Percentiles rank a stretch among this genome's conserved stretches.
phyloP scores from a whole-genome alignment of 805 yeast species.

The Metschnikowia arizonensis region DNA sequence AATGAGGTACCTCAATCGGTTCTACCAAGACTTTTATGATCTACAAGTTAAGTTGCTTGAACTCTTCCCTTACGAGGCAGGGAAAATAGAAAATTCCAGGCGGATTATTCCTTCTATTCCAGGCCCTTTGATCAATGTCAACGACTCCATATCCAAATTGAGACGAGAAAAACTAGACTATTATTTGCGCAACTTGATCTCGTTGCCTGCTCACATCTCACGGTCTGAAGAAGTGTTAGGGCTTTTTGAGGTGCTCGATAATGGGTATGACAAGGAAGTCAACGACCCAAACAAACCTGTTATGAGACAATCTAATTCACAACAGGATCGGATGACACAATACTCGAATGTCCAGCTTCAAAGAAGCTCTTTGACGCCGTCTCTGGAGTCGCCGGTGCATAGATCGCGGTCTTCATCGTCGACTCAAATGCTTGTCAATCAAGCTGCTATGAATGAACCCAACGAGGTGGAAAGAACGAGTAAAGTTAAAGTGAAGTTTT shows the following conservation, averaged over 20 bases:
- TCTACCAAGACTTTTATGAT: conserved; percentile 93
- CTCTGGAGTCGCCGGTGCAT: conserved; percentile 19
- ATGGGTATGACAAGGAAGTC: conserved; percentile 57
- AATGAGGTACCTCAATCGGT: conserved; percentile 71
- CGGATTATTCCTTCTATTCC: conserved; percentile 92
- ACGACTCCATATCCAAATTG: conserved; percentile 59
- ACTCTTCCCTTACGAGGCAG: conserved; percentile 88
- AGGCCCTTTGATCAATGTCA: conserved; percentile 90
- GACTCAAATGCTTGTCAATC: conserved; percentile 16
- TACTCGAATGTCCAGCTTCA: conserved; percentile 36
- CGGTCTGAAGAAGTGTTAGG: conserved; percentile 62
- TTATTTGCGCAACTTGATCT: conserved; percentile 53
- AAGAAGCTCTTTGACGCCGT: conserved; percentile 27
- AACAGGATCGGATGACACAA: conserved; percentile 50
- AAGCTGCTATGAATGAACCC: conserved; percentile 1
- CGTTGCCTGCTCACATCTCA: conserved; percentile 74
- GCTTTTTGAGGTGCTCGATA: conserved; percentile 61
- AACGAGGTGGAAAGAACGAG: conserved; percentile 14
- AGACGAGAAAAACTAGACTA: conserved; percentile 52
- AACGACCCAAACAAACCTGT: conserved; percentile 30
- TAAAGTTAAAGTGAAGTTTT: conserved; percentile 66
- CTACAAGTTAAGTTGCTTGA: conserved; percentile 80
- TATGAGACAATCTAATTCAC: conserved; percentile 40
- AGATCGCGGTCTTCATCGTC: conserved; percentile 23
- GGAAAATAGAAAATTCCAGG: conserved; percentile 68